Evolutionary conservation across 768 basidiomycete species (phyloP).

Genomic region (Rhodotorula kratochvilovae): DNA sequence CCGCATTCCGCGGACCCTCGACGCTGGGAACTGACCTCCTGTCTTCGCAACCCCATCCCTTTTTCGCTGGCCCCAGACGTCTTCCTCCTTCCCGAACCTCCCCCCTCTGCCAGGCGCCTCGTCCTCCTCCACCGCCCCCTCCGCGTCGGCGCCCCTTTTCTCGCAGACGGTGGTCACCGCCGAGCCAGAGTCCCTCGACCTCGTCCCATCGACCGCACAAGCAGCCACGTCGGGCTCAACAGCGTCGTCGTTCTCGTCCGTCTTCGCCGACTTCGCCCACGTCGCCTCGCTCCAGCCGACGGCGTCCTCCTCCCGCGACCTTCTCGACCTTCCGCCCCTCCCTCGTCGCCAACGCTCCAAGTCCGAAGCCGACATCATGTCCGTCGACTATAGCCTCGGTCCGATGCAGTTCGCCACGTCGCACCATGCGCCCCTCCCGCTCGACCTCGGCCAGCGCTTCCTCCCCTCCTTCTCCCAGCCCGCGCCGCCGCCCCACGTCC

Average conservation of each 20-base stretch:
- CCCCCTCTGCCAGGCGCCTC: conserved; percentile 3
- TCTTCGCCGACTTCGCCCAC: conserved; percentile 2
- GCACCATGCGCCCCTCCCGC: background rate
- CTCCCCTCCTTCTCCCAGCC: background rate
- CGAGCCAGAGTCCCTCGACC: conserved; percentile 26
- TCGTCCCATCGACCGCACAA: background rate
- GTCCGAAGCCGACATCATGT: conserved; percentile 27
- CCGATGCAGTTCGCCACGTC: background rate
- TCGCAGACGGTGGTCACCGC: conserved; percentile 13
- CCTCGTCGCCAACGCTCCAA: conserved; percentile 26
- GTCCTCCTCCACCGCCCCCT: background rate
- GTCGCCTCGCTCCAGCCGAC: background rate
- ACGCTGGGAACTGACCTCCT: background rate
- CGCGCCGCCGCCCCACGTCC: background rate
- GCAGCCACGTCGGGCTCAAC: background rate
- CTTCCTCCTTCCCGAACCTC: background rate
- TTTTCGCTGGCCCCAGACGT: background rate
- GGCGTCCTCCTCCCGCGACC: background rate
- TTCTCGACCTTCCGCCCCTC: background rate
- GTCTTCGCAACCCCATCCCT: background rate
- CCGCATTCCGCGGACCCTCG: background rate
- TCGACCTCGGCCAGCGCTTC: background rate
- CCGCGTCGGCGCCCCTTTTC: conserved; percentile 14
- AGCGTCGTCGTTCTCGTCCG: background rate
- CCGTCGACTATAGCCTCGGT: conserved; percentile 3